Conservation (phyloP, 768 basidiomycete species). For the Lactarius pseudohatsudake region DNA sequence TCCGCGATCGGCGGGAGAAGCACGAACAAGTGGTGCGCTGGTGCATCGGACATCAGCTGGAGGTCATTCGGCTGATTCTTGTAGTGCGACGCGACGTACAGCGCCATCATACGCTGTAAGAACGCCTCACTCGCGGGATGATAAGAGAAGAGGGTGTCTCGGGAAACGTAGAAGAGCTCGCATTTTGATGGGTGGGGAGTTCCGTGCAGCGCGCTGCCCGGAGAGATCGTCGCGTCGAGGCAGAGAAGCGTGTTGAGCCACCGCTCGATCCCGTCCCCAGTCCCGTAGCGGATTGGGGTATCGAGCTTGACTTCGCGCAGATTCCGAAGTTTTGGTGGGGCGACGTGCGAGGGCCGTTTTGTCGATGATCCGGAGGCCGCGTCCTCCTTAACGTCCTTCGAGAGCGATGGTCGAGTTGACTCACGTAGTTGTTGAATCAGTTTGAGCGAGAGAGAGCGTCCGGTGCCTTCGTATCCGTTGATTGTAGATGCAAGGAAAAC, state of each 20-base stretch:
- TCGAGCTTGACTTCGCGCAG: slow-evolving; percentile 93
- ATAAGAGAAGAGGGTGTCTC: slow-evolving; percentile 96
- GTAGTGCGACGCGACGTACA: slow-evolving; percentile 97
- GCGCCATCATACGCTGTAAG: slow-evolving; percentile 96
- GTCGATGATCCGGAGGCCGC: slow-evolving; percentile 43
- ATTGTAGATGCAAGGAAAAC: slow-evolving; percentile 99
- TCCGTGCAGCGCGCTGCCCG: slow-evolving; percentile 59
- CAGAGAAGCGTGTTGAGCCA: slow-evolving; percentile 93
- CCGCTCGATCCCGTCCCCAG: slow-evolving; percentile 86
- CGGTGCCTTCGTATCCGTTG: slow-evolving; percentile 99
- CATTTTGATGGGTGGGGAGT: slow-evolving; percentile 93
- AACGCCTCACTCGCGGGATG: slow-evolving; percentile 98
- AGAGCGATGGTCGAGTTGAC: slow-evolving; percentile 75
- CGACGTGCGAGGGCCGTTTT: slow-evolving; percentile 54
- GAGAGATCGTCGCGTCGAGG: slow-evolving; percentile 75
- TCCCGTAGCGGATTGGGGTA: slow-evolving; percentile 89
- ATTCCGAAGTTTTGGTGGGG: slow-evolving; percentile 66
- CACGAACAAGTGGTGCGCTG: slow-evolving; percentile 95
- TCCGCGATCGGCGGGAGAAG: slow-evolving; percentile 90
- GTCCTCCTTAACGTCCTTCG: slow-evolving; percentile 56
- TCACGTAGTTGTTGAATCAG: slow-evolving; percentile 96
- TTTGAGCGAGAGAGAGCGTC: slow-evolving; percentile 97
- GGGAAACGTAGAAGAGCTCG: slow-evolving; percentile 92
- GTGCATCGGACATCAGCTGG: slow-evolving; percentile 96
- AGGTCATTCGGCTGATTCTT: slow-evolving; percentile 99